phyloP scores from a whole-genome alignment of 495 filamentous ascomycete genomes.

The Annulohypoxylon maeteangense region DNA sequence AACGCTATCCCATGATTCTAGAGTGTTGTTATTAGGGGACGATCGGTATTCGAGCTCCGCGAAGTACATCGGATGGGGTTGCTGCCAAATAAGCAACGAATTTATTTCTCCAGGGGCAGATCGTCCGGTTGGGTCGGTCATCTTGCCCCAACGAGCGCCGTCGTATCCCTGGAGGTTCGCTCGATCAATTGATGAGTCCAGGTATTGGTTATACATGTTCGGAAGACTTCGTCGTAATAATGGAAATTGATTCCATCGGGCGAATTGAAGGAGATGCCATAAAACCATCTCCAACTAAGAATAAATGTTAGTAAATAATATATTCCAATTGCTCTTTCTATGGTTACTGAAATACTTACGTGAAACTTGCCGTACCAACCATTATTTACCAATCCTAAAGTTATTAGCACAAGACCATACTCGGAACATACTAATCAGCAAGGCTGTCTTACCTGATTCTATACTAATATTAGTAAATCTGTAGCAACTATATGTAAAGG shows the following conservation, averaged over 20 bases:
- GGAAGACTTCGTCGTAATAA: slow-evolving; percentile 59
- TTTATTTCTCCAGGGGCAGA: slow-evolving; percentile 68
- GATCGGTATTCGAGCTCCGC: slow-evolving; percentile 62
- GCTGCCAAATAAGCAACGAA: slow-evolving; percentile 65
- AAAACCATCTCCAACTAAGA: slow-evolving; percentile 62
- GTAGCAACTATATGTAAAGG: not conserved
- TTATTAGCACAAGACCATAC: not conserved
- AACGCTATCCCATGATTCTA: slow-evolving; percentile 59
- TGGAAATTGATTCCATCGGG: slow-evolving; percentile 61
- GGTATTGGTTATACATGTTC: slow-evolving; percentile 58
- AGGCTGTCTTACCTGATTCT: slow-evolving; percentile 47
- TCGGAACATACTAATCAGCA: slow-evolving; percentile 30
- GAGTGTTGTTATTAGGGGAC: slow-evolving; percentile 50
- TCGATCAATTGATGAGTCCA: slow-evolving; percentile 57
- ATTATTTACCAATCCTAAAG: slow-evolving; percentile 62
- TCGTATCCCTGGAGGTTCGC: slow-evolving; percentile 61
- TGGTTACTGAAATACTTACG: slow-evolving; percentile 27
- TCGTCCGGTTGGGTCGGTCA: slow-evolving; percentile 66
- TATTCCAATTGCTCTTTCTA: not conserved
- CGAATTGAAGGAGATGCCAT: slow-evolving; percentile 65
- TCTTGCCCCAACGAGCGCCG: slow-evolving; percentile 68
- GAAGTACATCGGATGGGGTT: slow-evolving; percentile 65
- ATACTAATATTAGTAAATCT: slow-evolving; percentile 17
- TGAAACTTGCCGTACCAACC: slow-evolving; percentile 67
- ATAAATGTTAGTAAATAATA: not conserved